Conservation (phyloP, 441 rosid genomes). For the Manihot esculenta region DNA sequence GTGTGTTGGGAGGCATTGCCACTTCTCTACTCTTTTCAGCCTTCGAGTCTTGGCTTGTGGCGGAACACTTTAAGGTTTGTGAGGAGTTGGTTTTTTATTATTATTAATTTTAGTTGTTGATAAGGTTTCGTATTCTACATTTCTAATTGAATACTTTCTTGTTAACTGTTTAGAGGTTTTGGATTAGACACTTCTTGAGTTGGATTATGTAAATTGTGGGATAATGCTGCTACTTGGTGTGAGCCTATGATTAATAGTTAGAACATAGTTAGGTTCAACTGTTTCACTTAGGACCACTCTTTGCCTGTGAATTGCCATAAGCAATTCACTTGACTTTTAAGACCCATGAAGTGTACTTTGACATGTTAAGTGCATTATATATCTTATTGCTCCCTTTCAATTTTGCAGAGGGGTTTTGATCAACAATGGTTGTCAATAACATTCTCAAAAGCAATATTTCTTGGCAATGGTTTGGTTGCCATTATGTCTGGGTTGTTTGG, state of each 20-base stretch:
- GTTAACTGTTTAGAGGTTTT: neutral
- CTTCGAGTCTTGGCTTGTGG: constrained; percentile 99
- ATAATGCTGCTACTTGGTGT: neutral
- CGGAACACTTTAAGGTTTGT: constrained; percentile 94
- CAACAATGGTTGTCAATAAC: constrained; percentile 92
- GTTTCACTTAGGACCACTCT: neutral
- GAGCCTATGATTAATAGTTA: neutral
- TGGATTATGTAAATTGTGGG: neutral
- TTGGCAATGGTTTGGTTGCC: constrained; percentile 97
- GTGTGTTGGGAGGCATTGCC: constrained; percentile 94
- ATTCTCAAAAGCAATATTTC: constrained; percentile 95
- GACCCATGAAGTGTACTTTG: neutral
- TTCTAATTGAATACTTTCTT: neutral
- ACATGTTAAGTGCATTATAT: neutral
- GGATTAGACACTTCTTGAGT: neutral
- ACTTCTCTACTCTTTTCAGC: constrained; percentile 95
- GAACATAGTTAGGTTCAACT: neutral
- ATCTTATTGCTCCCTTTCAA: neutral
- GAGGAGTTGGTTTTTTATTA: neutral
- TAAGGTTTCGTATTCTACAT: neutral
- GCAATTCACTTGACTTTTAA: neutral
- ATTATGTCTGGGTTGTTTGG: constrained; percentile 94
- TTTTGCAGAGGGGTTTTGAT: constrained; percentile 83
- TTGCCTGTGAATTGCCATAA: neutral
- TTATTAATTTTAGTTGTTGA: neutral